Evolutionary conservation across 257 asterid species (phyloP).

Genomic region (Nicotiana otophora): DNA sequence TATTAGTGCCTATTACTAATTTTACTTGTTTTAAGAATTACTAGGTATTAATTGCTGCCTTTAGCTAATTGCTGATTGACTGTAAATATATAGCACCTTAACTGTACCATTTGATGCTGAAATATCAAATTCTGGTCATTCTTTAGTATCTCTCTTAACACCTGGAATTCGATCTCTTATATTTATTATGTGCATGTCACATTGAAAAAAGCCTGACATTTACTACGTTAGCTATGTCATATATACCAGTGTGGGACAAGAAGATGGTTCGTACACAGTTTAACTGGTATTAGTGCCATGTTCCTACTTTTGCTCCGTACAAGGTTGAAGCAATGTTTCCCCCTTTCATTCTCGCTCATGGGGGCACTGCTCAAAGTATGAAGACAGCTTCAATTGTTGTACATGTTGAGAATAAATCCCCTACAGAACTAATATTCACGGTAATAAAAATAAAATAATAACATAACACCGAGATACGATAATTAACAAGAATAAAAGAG

Average conservation of each 20-base stretch:
- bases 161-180: neutral
- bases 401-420: no score
- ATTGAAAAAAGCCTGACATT: neutral
- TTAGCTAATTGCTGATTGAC: neutral
- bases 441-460: no score
- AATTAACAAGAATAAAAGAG: no score
- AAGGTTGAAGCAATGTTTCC: constrained; percentile 73
- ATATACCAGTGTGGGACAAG: constrained; percentile 79
- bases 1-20: neutral
- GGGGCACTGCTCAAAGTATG: constrained; percentile 64
- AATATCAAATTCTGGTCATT: neutral
- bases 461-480: no score
- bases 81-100: neutral
- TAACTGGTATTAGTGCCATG: constrained; percentile 92
- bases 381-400: constrained; percentile 81
- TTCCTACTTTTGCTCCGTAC: constrained; percentile 88
- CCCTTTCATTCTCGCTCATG: constrained; percentile 78
- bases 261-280: constrained; percentile 95
- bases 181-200: neutral
- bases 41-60: neutral
- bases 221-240: neutral
- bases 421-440: no score
- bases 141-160: neutral
- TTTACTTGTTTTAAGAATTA: neutral
- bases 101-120: neutral